phyloP scores from a whole-genome alignment of 768 basidiomycete genomes.

The Chalciporus sphaerocephalus region DNA sequence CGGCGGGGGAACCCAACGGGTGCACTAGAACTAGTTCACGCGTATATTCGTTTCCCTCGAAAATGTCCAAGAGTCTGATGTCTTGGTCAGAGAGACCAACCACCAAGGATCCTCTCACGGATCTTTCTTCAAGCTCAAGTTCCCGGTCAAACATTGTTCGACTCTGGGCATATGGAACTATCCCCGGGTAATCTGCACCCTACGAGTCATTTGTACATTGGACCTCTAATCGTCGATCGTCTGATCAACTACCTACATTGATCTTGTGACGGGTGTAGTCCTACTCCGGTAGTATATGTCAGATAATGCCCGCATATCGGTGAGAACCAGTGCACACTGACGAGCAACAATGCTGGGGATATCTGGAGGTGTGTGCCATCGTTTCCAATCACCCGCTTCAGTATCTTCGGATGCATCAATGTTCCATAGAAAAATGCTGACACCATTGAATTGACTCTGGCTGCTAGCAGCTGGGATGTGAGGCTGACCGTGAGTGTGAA shows the following conservation, averaged over 20 bases:
- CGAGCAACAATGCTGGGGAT: slow-evolving; percentile 70
- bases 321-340: slow-evolving; percentile 31
- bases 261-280: slow-evolving; percentile 80
- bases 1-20: slow-evolving; percentile 45
- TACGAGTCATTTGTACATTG: slow-evolving; percentile 24
- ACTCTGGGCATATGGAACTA: slow-evolving; percentile 58
- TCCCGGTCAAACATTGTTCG: slow-evolving; percentile 44
- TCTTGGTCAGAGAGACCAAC: slow-evolving; percentile 64
- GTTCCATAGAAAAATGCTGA: slow-evolving; percentile 88
- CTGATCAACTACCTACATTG: slow-evolving; percentile 39
- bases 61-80: slow-evolving; percentile 65
- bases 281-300: slow-evolving; percentile 35
- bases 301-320: background rate
- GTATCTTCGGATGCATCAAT: slow-evolving; percentile 80
- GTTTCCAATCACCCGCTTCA: slow-evolving; percentile 71
- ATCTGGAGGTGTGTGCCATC: slow-evolving; percentile 59
- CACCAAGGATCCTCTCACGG: slow-evolving; percentile 78
- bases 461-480: too few relatives aligned
- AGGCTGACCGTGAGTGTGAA: too few relatives aligned
- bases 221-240: background rate
- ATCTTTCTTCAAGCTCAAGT: slow-evolving; percentile 56
- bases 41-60: slow-evolving; percentile 80
- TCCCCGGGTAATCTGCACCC: slow-evolving; percentile 78
- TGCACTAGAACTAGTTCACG: slow-evolving; percentile 52
- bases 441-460: slow-evolving; percentile 22